Base-by-base conservation (phyloP, 768 basidiomycete genomes). In the Rhodotorula paludigena region DNA sequence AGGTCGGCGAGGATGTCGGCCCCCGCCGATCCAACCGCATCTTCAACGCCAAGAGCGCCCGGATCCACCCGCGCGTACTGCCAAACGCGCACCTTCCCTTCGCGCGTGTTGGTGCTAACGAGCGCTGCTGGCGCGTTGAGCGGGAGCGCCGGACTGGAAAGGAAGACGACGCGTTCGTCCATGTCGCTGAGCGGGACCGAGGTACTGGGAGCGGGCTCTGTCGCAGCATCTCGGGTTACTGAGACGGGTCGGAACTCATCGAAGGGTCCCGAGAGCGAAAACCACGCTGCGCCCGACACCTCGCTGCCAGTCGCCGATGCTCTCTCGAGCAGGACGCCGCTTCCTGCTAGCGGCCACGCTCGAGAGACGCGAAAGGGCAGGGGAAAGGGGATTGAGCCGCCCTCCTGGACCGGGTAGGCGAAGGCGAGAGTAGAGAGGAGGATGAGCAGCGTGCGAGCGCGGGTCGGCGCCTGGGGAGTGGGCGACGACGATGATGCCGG, bases 81-180 rank as follows among this genome's bases (percentile, higher is more conserved):
- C 69, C 69, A 74, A 11, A 74, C 45, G 14, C 30, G 33, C 23
- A 74, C 21, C 45, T 62, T 66, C 16, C 55, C 25, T 21, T 39
- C 38, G n/a, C 42, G 16, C 6, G 30, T 33, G 51, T 62, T 63
- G 23, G 52, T 20, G 7, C 57, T 52, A 45, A 74, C 63, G 39
- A 67, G 35, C 3, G 33, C n/a, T 33, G 32, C 15, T 23, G 33
- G 16, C 11, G 10, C 32, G 30, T 15, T n/a, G 33, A 39, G 55
- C 25, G 0, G 16, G 0, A 5, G 45, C 25, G 44, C 16, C 4
- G 32, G 25, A 49, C 36, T 36, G 36, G 11, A 20, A 23, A 0
- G 28, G n/a, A 54, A 66, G 25, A 66, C 52, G 52, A 66, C n/a
- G 5, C 41, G 42, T 28, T 65, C 69, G 49, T 65, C 38, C 11